Percentiles rank a stretch among this genome's conserved stretches.
These are phyloP conservation scores for Boletus reticulatus DNA, from an alignment of 768 basidiomycete genomes.

Conservation along the genomic window DNA sequence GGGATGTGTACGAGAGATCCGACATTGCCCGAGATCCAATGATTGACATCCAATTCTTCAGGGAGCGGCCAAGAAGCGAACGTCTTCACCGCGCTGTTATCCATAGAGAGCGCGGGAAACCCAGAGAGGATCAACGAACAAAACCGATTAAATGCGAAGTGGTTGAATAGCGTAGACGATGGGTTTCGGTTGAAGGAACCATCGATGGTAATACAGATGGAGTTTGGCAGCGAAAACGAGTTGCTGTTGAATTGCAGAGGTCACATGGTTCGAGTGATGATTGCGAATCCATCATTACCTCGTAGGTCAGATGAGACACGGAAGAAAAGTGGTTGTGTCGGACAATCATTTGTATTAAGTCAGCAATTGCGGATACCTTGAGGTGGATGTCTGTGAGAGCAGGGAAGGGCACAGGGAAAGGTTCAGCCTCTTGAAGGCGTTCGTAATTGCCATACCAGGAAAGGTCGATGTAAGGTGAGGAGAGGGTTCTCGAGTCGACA, in stretches of 20 bases:
- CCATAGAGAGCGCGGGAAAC: neutral
- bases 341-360: neutral
- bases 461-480: neutral
- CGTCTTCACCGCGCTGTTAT: neutral
- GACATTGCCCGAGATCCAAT: neutral
- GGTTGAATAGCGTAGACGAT: neutral
- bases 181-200: neutral
- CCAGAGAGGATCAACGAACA: neutral
- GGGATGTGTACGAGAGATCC: neutral
- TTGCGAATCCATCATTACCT: neutral
- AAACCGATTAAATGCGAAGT: neutral
- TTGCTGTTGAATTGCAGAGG: neutral
- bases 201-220: neutral
- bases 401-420: neutral
- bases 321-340: neutral
- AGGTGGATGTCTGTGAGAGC: neutral
- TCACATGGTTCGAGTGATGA: neutral
- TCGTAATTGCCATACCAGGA: neutral
- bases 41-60: neutral
- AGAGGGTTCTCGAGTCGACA: neutral
- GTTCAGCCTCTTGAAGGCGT: neutral
- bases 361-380: neutral
- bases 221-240: neutral
- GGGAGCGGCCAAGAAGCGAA: neutral
- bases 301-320: neutral